phyloP scores from a whole-genome alignment of 129 eudicot species.

The Escallonia rubra region DNA sequence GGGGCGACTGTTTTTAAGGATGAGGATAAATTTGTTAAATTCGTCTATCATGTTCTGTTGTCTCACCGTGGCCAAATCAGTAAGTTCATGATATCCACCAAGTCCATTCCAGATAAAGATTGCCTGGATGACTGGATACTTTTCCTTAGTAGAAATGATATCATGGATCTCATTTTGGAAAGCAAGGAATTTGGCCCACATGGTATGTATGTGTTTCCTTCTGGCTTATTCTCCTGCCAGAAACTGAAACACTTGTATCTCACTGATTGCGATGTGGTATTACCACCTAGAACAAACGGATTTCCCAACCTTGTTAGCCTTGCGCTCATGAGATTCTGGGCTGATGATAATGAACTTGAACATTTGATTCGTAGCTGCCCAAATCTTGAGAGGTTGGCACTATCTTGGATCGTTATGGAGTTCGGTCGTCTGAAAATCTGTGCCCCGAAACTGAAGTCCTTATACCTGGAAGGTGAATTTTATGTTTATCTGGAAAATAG shows the following conservation, averaged over 20 bases:
- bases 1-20: neutral
- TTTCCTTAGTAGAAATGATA: neutral
- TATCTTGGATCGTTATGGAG: neutral
- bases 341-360: neutral
- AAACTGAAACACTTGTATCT: neutral
- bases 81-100: neutral
- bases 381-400: neutral
- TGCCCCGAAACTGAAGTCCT: conserved; percentile 8
- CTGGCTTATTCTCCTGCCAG: conserved; percentile 2
- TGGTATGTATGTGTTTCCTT: neutral
- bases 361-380: conserved; percentile 1
- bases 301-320: neutral
- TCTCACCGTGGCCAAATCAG: neutral
- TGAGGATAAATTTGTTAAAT: neutral
- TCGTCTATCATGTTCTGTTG: neutral
- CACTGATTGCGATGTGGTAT: neutral
- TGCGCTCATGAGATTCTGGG: neutral
- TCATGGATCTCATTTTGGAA: neutral
- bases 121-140: conserved; percentile 1
- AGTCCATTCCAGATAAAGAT: neutral
- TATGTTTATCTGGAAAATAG: neutral
- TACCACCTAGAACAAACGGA: neutral
- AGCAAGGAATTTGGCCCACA: neutral
- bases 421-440: neutral
- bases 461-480: neutral